Conservation (phyloP, 345 rosid species). For the Excoecaria agallocha region DNA sequence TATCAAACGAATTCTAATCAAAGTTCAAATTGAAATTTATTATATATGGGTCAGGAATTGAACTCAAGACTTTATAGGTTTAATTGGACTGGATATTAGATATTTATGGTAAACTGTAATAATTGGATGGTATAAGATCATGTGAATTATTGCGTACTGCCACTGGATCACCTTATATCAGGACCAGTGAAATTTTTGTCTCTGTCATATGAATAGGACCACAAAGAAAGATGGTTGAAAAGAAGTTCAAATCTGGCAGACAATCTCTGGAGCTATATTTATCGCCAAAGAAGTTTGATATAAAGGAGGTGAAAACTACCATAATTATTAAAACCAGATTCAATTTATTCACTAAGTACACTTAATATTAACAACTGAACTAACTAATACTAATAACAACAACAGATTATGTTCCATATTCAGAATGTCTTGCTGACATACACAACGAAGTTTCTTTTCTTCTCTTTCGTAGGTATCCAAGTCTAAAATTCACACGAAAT, state of each 20-base stretch:
- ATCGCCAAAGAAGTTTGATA: not conserved
- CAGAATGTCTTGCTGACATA: too few species aligned
- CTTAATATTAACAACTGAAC: not conserved
- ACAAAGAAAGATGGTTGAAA: not conserved
- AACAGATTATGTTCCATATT: too few species aligned
- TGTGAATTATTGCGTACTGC: conserved; percentile 10
- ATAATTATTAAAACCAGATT: not conserved
- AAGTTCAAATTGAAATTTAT: too few species aligned
- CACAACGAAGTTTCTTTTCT: too few species aligned
- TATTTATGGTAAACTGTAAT: not conserved
- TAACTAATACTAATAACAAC: too few species aligned
- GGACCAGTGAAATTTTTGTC: not conserved
- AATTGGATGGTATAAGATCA: not conserved
- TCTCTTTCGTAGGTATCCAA: too few species aligned
- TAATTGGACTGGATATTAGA: too few species aligned
- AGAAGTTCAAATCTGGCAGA: not conserved
- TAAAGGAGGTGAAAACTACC: not conserved
- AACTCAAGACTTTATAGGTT: too few species aligned
- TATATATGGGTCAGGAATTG: not conserved
- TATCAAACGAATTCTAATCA: too few species aligned
- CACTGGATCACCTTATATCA: not conserved
- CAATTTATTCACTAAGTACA: not conserved
- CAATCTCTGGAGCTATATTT: not conserved
- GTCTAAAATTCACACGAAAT: too few species aligned
- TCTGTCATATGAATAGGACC: not conserved